Evolutionary conservation across 2,329 filamentous ascomycete species (phyloP).

Genomic region (Aspergillus felis): DNA sequence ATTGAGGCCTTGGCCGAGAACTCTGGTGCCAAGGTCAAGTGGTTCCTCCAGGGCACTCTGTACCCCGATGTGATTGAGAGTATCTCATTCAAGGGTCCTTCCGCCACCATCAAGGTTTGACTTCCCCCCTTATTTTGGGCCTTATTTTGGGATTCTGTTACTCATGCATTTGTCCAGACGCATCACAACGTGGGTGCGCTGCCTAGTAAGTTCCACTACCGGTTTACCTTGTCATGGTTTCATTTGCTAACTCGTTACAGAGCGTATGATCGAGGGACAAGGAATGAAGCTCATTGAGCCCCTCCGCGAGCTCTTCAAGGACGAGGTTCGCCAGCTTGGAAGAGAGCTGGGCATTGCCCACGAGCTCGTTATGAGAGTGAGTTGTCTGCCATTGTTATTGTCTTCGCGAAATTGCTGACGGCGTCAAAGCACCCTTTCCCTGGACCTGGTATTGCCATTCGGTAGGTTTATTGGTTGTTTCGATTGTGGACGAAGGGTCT

Average conservation of each 20-base stretch:
- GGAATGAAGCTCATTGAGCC: conserved; percentile 62
- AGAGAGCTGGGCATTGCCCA: conserved; percentile 66
- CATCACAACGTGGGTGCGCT: conserved; percentile 49
- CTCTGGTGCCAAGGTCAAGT: conserved; percentile 71
- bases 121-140: background rate
- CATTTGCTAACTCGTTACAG: background rate
- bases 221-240: background rate
- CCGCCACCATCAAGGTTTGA: conserved; percentile 60
- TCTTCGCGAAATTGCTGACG: conserved; percentile 21
- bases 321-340: conserved; percentile 70
- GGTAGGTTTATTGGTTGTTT: conserved; percentile 25
- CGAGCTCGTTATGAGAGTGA: conserved; percentile 66
- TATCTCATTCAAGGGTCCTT: conserved; percentile 69
- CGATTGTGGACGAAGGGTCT: background rate
- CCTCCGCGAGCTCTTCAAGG: conserved; percentile 76
- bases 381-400: conserved; percentile 57
- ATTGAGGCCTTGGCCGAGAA: conserved; percentile 69
- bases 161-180: conserved; percentile 35
- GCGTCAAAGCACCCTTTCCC: conserved; percentile 36
- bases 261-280: conserved; percentile 50
- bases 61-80: conserved; percentile 72
- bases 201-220: background rate
- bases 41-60: conserved; percentile 81
- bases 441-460: conserved; percentile 70
- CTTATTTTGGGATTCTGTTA: background rate